A percentile compares a stretch with the other conserved stretches of the same genome.
These are phyloP conservation scores for Perkinsus chesapeaki DNA, from an alignment of 169 alveolate species.

Conservation along the genomic window DNA sequence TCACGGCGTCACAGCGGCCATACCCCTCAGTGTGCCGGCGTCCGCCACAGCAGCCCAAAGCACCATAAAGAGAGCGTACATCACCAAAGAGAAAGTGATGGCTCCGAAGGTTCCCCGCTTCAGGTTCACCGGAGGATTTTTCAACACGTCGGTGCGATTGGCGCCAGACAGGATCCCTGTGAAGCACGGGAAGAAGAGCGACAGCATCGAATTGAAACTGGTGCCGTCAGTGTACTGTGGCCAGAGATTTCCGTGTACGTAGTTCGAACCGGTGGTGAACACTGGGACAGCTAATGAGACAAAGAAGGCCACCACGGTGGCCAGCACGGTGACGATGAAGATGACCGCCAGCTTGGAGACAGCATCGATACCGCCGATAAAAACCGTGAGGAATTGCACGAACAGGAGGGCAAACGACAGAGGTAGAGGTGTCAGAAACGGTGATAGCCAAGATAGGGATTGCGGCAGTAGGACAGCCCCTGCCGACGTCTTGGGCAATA, in stretches of 20 bases:
- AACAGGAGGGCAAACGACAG: not conserved
- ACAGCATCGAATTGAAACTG: slow-evolving; percentile 21
- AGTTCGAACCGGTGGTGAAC: not conserved
- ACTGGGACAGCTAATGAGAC: not conserved
- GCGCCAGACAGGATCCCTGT: slow-evolving; percentile 36
- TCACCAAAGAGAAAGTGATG: slow-evolving; percentile 22
- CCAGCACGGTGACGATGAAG: slow-evolving; percentile 26
- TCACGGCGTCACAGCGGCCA: not conserved
- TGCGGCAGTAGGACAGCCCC: not conserved
- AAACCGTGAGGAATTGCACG: slow-evolving; percentile 13
- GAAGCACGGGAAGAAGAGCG: slow-evolving; percentile 38
- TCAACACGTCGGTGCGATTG: slow-evolving; percentile 30
- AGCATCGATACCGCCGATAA: slow-evolving; percentile 19
- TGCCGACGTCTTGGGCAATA: not conserved
- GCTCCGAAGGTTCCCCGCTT: slow-evolving; percentile 36
- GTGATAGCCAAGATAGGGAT: not conserved
- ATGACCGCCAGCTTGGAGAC: slow-evolving; percentile 24
- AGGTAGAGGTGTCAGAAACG: not conserved
- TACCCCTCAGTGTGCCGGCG: slow-evolving; percentile 14
- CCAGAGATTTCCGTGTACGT: slow-evolving; percentile 15
- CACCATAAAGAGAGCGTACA: slow-evolving; percentile 30
- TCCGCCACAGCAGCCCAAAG: slow-evolving; percentile 39
- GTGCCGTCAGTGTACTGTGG: slow-evolving; percentile 24
- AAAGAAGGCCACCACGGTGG: slow-evolving; percentile 23
- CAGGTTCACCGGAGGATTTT: slow-evolving; percentile 26